Evolutionary conservation across 495 filamentous ascomycete species (phyloP).

Genomic region (Emericellopsis terricola): DNA sequence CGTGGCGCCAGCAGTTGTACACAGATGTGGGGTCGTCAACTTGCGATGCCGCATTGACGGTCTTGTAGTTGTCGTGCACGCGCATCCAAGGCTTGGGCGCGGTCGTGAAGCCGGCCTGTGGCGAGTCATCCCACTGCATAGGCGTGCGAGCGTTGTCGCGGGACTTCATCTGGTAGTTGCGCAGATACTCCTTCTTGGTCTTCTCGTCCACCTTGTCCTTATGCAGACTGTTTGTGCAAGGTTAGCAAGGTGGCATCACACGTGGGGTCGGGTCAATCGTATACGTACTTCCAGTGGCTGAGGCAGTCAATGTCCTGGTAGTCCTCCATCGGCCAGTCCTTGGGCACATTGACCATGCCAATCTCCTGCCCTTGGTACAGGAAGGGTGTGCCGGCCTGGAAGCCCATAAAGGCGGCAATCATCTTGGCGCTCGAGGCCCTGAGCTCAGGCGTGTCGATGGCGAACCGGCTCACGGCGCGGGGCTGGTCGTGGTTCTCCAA

Average conservation of each 20-base stretch:
- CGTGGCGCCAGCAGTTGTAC: slow-evolving; percentile 25
- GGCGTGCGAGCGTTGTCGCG: slow-evolving; percentile 37
- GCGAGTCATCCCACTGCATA: slow-evolving; percentile 40
- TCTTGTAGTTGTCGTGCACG: slow-evolving; percentile 23
- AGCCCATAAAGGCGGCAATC: slow-evolving; percentile 29
- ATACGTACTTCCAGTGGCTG: slow-evolving; percentile 14
- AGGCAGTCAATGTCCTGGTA: slow-evolving; percentile 57
- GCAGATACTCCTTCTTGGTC: slow-evolving; percentile 31
- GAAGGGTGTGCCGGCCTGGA: slow-evolving; percentile 37
- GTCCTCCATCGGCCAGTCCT: slow-evolving; percentile 42
- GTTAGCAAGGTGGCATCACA: neutral
- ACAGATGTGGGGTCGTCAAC: slow-evolving; percentile 14
- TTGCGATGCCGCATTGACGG: slow-evolving; percentile 26
- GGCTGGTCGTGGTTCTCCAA: slow-evolving; percentile 61
- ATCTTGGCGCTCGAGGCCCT: slow-evolving; percentile 31
- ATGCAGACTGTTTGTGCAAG: neutral
- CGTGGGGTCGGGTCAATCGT: too few species aligned
- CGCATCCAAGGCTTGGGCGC: slow-evolving; percentile 31
- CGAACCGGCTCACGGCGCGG: slow-evolving; percentile 42
- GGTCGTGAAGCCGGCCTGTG: slow-evolving; percentile 31
- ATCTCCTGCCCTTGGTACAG: slow-evolving; percentile 53
- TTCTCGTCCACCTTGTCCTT: slow-evolving; percentile 9
- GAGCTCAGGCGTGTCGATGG: slow-evolving; percentile 25
- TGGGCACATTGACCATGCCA: slow-evolving; percentile 55
- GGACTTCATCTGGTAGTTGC: slow-evolving; percentile 35